A percentile compares a stretch with the other conserved stretches of the same genome.
phyloP scores from a whole-genome alignment of 148 eudicot species.

The Pharnaceum exiguum region DNA sequence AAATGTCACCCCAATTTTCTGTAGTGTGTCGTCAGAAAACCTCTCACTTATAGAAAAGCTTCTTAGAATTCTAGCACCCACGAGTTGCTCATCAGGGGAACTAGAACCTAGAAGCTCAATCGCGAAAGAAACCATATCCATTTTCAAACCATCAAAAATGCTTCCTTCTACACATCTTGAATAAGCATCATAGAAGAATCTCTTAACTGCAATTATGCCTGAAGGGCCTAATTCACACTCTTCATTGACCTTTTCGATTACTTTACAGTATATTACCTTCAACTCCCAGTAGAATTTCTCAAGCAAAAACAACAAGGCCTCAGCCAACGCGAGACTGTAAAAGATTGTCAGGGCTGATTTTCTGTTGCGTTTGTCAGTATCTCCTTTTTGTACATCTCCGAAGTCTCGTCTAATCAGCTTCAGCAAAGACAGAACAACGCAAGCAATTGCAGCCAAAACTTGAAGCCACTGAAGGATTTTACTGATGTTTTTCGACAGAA shows the following conservation, averaged over 20 bases:
- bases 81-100: constrained; percentile 80
- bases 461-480: constrained; percentile 71
- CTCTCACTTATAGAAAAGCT: constrained; percentile 36
- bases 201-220: constrained; percentile 52
- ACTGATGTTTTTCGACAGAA: constrained; percentile 60
- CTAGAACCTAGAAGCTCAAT: constrained; percentile 68
- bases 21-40: constrained; percentile 66
- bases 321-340: constrained; percentile 78
- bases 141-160: constrained; percentile 84
- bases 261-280: constrained; percentile 38
- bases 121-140: constrained; percentile 90
- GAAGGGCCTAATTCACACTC: constrained; percentile 65
- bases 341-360: constrained; percentile 61
- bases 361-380: constrained; percentile 65
- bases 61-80: constrained; percentile 63
- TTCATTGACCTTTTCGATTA: constrained; percentile 52
- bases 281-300: constrained; percentile 88
- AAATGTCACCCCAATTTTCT: constrained; percentile 61
- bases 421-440: constrained; percentile 58
- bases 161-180: constrained; percentile 76
- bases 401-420: constrained; percentile 58
- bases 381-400: constrained; percentile 49
- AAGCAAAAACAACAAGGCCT: constrained; percentile 66
- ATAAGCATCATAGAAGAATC: constrained; percentile 92
- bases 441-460: constrained; percentile 57